These are phyloP conservation scores for Trifolium pratense DNA, from an alignment of 306 rosid genomes.

Conservation along the genomic window DNA sequence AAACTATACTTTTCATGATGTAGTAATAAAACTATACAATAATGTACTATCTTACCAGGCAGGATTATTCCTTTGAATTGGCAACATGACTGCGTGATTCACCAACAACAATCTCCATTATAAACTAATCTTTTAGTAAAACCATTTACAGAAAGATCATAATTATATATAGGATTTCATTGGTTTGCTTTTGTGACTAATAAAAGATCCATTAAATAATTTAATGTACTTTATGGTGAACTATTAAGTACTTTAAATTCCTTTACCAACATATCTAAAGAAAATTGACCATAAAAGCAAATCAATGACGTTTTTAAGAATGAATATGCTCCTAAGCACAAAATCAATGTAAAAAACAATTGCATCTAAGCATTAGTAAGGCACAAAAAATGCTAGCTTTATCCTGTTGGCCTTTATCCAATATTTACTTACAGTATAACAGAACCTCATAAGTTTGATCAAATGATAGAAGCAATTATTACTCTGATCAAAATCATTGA, in stretches of 20 bases:
- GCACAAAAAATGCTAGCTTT: conserved; percentile 46
- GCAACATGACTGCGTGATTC: background rate
- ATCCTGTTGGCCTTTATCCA: conserved; percentile 28
- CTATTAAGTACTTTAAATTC: conserved; percentile 14
- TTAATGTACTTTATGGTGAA: conserved; percentile 18
- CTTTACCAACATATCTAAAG: conserved; percentile 18
- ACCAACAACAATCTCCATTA: conserved; percentile 16
- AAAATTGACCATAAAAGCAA: conserved; percentile 24
- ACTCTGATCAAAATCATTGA: conserved; percentile 32
- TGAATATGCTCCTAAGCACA: conserved; percentile 20
- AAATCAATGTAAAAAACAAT: conserved; percentile 21
- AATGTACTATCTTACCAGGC: background rate
- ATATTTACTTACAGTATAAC: conserved; percentile 40
- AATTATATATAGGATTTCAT: conserved; percentile 9
- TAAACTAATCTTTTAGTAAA: conserved; percentile 19
- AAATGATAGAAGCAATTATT: conserved; percentile 36
- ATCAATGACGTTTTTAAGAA: conserved; percentile 5
- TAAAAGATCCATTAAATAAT: background rate
- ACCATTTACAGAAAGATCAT: conserved; percentile 25
- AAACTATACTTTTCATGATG: conserved; percentile 4
- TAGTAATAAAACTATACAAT: conserved; percentile 6
- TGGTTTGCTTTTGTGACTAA: conserved; percentile 21
- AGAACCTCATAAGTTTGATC: conserved; percentile 38
- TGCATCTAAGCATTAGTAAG: conserved; percentile 36
- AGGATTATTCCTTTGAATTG: background rate